phyloP scores from a whole-genome alignment of 2,329 filamentous ascomycete genomes.

The Neopestalotiopsis sp. region DNA sequence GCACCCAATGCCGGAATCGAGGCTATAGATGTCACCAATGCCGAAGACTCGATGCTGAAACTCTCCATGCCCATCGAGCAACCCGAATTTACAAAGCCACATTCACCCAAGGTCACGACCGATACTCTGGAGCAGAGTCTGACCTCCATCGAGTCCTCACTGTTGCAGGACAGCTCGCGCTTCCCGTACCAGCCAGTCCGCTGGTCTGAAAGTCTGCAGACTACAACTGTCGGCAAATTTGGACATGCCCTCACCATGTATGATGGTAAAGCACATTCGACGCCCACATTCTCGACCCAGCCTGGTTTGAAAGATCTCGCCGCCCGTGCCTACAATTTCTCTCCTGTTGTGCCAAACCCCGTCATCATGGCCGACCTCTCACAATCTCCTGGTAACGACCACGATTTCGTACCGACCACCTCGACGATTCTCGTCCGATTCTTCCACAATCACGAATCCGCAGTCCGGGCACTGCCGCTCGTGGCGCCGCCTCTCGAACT shows the following conservation, averaged over 20 bases:
- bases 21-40: conserved; percentile 12
- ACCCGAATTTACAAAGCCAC: not conserved
- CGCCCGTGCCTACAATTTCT: conserved; percentile 42
- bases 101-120: not conserved
- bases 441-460: conserved; percentile 38
- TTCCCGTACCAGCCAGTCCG: conserved; percentile 23
- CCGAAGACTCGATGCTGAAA: not conserved
- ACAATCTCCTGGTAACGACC: conserved; percentile 22
- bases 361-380: conserved; percentile 43
- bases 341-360: conserved; percentile 53
- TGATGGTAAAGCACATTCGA: not conserved
- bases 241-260: conserved; percentile 50
- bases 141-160: not conserved
- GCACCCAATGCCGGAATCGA: not conserved
- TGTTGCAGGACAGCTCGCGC: conserved; percentile 10
- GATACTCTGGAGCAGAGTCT: not conserved
- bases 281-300: not conserved
- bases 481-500: conserved; percentile 42
- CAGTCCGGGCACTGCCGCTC: conserved; percentile 25
- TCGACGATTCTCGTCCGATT: conserved; percentile 53
- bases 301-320: conserved; percentile 20
- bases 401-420: conserved; percentile 28
- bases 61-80: not conserved
- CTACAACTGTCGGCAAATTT: conserved; percentile 49
- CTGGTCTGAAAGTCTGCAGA: conserved; percentile 29